Conservation (phyloP, 2,329 filamentous ascomycete genomes). For the Exophiala viscosa region DNA sequence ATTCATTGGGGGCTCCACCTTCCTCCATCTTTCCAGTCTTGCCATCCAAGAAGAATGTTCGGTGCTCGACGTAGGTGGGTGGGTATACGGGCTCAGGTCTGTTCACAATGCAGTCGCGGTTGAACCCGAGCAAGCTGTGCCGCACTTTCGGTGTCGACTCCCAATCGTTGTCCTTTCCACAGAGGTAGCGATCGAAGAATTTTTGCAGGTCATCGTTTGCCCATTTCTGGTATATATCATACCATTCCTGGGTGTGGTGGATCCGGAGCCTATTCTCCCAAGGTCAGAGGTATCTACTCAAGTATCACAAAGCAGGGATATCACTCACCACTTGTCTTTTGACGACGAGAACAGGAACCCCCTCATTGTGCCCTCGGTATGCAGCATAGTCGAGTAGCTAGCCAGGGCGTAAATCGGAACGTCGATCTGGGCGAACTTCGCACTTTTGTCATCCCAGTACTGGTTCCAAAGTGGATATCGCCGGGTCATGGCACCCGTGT, state of each 20-base stretch:
- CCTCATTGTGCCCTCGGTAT: slow-evolving; percentile 38
- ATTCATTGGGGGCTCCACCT: background rate
- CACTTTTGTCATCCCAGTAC: slow-evolving; percentile 29
- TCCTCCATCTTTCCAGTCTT: slow-evolving; percentile 13
- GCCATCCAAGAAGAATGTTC: slow-evolving; percentile 32
- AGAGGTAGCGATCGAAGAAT: slow-evolving; percentile 49
- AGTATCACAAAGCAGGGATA: background rate
- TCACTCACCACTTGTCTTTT: slow-evolving; percentile 38
- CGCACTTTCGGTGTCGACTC: slow-evolving; percentile 45
- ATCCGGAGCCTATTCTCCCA: slow-evolving; percentile 35
- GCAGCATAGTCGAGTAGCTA: slow-evolving; percentile 34
- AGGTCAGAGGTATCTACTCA: slow-evolving; percentile 10
- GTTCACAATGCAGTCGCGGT: slow-evolving; percentile 21
- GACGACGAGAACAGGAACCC: slow-evolving; percentile 39
- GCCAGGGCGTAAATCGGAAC: slow-evolving; percentile 37
- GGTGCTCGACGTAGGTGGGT: slow-evolving; percentile 17
- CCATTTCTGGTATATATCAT: slow-evolving; percentile 40
- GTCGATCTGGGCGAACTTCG: slow-evolving; percentile 29
- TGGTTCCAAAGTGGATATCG: slow-evolving; percentile 33
- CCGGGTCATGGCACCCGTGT: slow-evolving; percentile 43
- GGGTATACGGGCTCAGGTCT: slow-evolving; percentile 31
- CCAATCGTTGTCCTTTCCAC: slow-evolving; percentile 44
- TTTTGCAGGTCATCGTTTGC: slow-evolving; percentile 37
- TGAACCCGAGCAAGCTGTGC: slow-evolving; percentile 29
- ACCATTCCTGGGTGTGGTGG: slow-evolving; percentile 45